A percentile compares a stretch with the other conserved stretches of the same genome.
phyloP scores from a whole-genome alignment of 768 basidiomycete species.

The Suillus subluteus region DNA sequence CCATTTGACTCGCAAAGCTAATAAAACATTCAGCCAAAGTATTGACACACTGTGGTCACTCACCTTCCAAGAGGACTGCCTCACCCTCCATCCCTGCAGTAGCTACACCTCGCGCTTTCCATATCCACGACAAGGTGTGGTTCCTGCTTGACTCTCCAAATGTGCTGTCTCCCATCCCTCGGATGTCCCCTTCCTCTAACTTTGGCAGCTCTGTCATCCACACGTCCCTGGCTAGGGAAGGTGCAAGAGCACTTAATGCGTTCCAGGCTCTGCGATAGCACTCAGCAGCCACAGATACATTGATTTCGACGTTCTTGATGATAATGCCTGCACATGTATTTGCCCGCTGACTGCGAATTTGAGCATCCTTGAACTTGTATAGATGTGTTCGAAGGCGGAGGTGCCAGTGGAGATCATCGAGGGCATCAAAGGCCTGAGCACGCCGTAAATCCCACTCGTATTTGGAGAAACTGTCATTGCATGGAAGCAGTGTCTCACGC shows the following conservation, averaged over 20 bases:
- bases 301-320: neutral
- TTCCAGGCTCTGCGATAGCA: neutral
- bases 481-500: too few species aligned
- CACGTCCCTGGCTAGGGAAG: neutral
- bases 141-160: neutral
- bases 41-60: neutral
- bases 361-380: neutral
- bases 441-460: too few species aligned
- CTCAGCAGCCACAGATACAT: neutral
- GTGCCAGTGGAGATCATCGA: too few species aligned
- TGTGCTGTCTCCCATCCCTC: neutral
- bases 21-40: neutral
- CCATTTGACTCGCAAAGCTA: constrained; percentile 6
- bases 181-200: neutral
- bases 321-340: too few species aligned
- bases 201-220: neutral
- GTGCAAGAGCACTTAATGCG: neutral
- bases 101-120: constrained; percentile 5
- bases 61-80: neutral
- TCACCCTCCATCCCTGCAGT: neutral
- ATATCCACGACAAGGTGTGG: constrained; percentile 5
- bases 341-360: too few species aligned
- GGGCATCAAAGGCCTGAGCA: too few species aligned
- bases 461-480: too few species aligned
- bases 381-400: too few species aligned